Evolutionary conservation across 768 basidiomycete genomes (phyloP).

Genomic region (Boletus sensibilis): DNA sequence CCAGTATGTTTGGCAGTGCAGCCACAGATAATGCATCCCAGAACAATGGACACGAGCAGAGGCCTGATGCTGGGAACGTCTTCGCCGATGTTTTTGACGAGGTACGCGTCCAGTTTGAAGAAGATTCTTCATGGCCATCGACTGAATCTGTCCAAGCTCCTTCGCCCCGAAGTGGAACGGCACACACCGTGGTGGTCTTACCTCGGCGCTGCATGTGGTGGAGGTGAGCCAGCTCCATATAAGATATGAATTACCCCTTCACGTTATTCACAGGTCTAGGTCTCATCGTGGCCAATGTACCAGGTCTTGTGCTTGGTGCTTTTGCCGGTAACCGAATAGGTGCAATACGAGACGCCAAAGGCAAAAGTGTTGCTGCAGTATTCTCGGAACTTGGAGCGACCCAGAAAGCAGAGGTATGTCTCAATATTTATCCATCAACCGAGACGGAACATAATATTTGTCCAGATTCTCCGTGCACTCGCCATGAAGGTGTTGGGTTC

Average conservation of each 20-base stretch:
- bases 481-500: conserved; percentile 83
- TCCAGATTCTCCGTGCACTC: conserved; percentile 74
- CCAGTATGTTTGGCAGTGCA: conserved; percentile 61
- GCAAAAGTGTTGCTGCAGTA: conserved; percentile 88
- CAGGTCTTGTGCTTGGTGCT: conserved; percentile 83
- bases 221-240: conserved; percentile 35
- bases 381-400: conserved; percentile 71
- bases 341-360: conserved; percentile 90
- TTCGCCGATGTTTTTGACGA: conserved; percentile 94
- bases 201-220: conserved; percentile 68
- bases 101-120: conserved; percentile 40
- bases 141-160: conserved; percentile 45
- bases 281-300: conserved; percentile 68
- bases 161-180: conserved; percentile 79
- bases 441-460: not conserved
- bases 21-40: conserved; percentile 28
- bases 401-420: conserved; percentile 83
- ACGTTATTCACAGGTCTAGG: conserved; percentile 35
- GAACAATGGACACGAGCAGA: conserved; percentile 37
- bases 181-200: conserved; percentile 74
- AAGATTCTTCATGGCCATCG: not conserved
- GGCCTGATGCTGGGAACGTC: conserved; percentile 76
- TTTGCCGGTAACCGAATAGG: conserved; percentile 89
- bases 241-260: conserved; percentile 31
- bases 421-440: not conserved